phyloP scores from a whole-genome alignment of 768 basidiomycete genomes.

The Macrocybe gigantea region DNA sequence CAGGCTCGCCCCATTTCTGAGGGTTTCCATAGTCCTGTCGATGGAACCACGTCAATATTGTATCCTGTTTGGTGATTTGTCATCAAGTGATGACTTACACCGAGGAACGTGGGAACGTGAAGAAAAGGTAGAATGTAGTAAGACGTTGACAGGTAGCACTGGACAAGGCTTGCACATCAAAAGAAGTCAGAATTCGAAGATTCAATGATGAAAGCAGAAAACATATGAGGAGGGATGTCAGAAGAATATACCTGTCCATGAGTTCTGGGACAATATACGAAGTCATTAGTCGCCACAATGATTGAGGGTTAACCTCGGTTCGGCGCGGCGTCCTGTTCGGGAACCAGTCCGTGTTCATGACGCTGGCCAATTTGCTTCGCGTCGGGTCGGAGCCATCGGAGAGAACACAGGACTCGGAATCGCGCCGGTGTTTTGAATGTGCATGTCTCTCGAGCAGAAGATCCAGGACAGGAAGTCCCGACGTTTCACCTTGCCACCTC shows the following conservation, averaged over 20 bases:
- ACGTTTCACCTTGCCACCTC: slow-evolving; percentile 90
- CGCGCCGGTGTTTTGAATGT: slow-evolving; percentile 22
- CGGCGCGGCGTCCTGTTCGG: slow-evolving; percentile 72
- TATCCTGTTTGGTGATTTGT: slow-evolving; percentile 8
- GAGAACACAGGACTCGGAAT: slow-evolving; percentile 13
- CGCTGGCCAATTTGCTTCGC: slow-evolving; percentile 22
- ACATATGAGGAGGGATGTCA: background rate
- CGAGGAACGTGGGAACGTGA: slow-evolving; percentile 84
- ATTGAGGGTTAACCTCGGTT: slow-evolving; percentile 81
- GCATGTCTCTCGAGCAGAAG: slow-evolving; percentile 70
- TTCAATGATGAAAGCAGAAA: background rate
- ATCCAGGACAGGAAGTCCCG: slow-evolving; percentile 85
- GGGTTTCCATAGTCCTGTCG: slow-evolving; percentile 87
- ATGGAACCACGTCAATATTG: slow-evolving; percentile 8
- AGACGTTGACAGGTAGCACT: slow-evolving; percentile 87
- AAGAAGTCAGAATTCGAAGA: slow-evolving; percentile 5
- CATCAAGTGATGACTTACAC: slow-evolving; percentile 36
- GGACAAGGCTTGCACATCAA: slow-evolving; percentile 51
- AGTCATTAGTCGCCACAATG: slow-evolving; percentile 82
- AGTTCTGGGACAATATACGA: slow-evolving; percentile 82
- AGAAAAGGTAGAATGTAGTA: slow-evolving; percentile 90
- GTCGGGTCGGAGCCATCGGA: slow-evolving; percentile 20
- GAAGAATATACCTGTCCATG: slow-evolving; percentile 76
- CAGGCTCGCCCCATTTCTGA: slow-evolving; percentile 92
- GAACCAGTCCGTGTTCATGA: slow-evolving; percentile 63